Conservation (phyloP, 1,139 yeast species). For the Arxiozyma telluris region DNA sequence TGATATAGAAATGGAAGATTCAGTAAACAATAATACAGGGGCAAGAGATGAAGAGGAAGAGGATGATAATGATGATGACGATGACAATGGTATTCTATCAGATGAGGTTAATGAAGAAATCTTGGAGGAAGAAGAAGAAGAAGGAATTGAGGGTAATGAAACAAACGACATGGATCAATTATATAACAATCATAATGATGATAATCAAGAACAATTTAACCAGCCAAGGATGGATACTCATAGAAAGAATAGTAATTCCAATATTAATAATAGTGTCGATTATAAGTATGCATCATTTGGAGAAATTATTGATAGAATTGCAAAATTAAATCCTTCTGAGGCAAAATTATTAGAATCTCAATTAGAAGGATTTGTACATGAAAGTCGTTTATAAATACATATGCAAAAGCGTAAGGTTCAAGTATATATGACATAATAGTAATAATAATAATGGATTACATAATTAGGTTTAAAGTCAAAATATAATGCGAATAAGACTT, state of each 20-base stretch:
- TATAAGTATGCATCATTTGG: constrained; percentile 32
- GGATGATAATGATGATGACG: constrained; percentile 21
- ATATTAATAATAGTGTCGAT: constrained; percentile 13
- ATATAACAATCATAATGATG: background rate
- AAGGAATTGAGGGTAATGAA: constrained; percentile 18
- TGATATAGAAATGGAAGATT: constrained; percentile 12
- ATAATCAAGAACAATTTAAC: background rate
- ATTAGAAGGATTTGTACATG: constrained; percentile 38
- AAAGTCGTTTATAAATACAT: constrained; percentile 35
- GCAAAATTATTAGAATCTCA: constrained; percentile 34
- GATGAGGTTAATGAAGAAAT: constrained; percentile 31
- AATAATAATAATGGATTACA: background rate
- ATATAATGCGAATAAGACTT: too few species aligned
- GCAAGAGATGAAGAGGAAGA: background rate
- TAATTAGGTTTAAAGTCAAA: background rate
- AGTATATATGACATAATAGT: background rate
- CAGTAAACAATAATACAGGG: constrained; percentile 1
- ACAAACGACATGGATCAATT: background rate
- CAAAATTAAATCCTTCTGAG: constrained; percentile 31
- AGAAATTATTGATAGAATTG: constrained; percentile 35
- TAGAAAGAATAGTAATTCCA: constrained; percentile 23
- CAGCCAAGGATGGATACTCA: background rate
- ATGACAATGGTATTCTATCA: constrained; percentile 29
- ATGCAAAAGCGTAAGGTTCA: background rate
- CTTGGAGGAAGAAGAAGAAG: constrained; percentile 25